Evolutionary conservation across 495 filamentous ascomycete genomes (phyloP), one percentile per base, ranked within the genome.

Genomic region (Podospora conica): DNA sequence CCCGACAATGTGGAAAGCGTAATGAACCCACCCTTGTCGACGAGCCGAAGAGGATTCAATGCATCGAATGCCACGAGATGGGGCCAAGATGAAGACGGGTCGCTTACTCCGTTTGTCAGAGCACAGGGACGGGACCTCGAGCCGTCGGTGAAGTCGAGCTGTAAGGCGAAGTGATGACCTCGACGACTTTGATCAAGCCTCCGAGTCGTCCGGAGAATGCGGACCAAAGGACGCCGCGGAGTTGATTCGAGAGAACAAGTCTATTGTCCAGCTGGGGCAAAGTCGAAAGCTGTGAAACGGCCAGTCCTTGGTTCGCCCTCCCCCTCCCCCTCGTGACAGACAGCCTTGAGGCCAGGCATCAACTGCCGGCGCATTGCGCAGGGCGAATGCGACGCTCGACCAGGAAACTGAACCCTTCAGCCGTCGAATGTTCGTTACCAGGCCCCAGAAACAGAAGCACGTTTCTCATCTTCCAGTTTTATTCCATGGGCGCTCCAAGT

Each of bases 1-100:
- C 68, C 68, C 61, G 64, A 62, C 58, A 70, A 55, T 65, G 68
- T 60, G 68, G 68, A 59, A 62, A 65, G 61, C 61, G 62, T 60
- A 22, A 53, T 67, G 54, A 58, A 60, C 33, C 60, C 54, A 60
- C 63, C 25, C 62, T 58, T 58, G 55, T 63, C 48, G n/a, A 29
- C 27, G 25, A 31, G 18, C 24, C 20, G 53, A 9, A 10, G 23
- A 53, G 53, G 27, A 55, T 55, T 61, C 61, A 48, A 48, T 48
- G 33, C 33, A 48, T 48, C 15, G 15, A 48, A 48, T n/a, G 33
- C 33, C 21, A 57, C 55, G 58, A 60, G 58, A 60, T 31, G 25
- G 18, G 23, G 58, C 29, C 58, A 57, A 48, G 33, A 48, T 7
- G 33, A 48, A 48, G 15, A 48, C 33, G 33, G 33, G 15, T 48